Evolutionary conservation across 176 grass and related monocot genomes (phyloP), one percentile per base, ranked within the genome.

Genomic region (Bromus sterilis): DNA sequence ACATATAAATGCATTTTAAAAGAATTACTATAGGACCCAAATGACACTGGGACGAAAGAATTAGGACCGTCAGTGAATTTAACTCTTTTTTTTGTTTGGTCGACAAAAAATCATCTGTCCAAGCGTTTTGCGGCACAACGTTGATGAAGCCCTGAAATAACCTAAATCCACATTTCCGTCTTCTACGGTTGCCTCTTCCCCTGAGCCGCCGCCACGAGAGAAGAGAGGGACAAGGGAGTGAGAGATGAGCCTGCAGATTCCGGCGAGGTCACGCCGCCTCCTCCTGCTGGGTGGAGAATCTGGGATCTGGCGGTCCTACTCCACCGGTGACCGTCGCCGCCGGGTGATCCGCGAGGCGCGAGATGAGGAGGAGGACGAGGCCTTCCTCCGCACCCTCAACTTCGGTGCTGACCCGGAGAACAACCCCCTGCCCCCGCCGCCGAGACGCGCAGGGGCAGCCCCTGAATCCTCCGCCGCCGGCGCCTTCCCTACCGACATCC

Each of bases 361-460:
- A 78, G 63, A 85, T 78, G 75, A 79, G 36, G 87, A 84, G 81
- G 90, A 94, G 60, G 92, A 94, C 53, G 86, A 88, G 63, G 79
- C 82, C 23, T 97, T 91, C 86, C 82, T 90, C 77, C 87, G 85
- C 56, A 88, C 77, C 70, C 85, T 92, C 55, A 91, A 90, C 83
- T 96, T 90, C 49, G 83, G 85, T 11, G 79, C 81, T 31, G 85
- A 86, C 51, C 85, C 67, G 4, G 63, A 67, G 29, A 85, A 88
- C 61, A 84, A 90, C 23, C 75, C 77, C 71, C 83, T 39, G 3
- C 77, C 75, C 13, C 80, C 75, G 34, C 77, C 74, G 21, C 62
- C 31, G 20, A 56, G 58, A 34, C 14, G 26, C 35, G 41, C 55
- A 21, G 29, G 41, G 15, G 82, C 59, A 73, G 11, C n/a, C 26